A percentile compares a stretch with the other conserved stretches of the same genome.
These are phyloP conservation scores for Rhodocollybia butyracea DNA, from an alignment of 768 basidiomycete species.

Conservation along the genomic window DNA sequence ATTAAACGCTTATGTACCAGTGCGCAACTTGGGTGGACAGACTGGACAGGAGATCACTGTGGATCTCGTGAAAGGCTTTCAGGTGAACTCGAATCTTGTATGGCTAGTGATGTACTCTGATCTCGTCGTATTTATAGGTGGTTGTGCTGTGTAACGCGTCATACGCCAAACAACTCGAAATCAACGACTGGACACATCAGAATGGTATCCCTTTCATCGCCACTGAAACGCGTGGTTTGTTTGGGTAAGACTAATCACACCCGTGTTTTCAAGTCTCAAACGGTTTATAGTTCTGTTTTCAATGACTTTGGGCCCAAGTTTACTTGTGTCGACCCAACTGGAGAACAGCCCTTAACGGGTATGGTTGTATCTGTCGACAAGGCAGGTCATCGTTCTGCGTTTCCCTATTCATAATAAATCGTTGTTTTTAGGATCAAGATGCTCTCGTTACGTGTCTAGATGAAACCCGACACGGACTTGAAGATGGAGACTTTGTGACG, in stretches of 20 bases:
- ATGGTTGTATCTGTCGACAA: constrained; percentile 96
- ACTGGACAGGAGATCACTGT: constrained; percentile 75
- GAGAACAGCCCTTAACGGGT: constrained; percentile 88
- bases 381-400: constrained; percentile 35
- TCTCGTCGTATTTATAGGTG: constrained; percentile 45
- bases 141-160: constrained; percentile 84
- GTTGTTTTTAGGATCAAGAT: constrained; percentile 61
- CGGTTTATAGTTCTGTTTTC: constrained; percentile 70
- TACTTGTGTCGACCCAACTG: constrained; percentile 96
- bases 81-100: constrained; percentile 47
- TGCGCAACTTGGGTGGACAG: constrained; percentile 77
- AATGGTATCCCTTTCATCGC: constrained; percentile 91
- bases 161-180: constrained; percentile 82
- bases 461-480: constrained; percentile 96
- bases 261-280: background rate
- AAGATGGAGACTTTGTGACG: constrained; percentile 97
- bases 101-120: constrained; percentile 8
- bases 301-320: constrained; percentile 96
- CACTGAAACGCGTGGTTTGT: constrained; percentile 89
- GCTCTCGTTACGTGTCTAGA: constrained; percentile 96
- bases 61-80: constrained; percentile 84
- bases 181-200: constrained; percentile 91
- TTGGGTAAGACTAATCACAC: constrained; percentile 59
- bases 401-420: background rate
- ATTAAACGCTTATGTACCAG: constrained; percentile 94